These are phyloP conservation scores for Coemansia sp. DNA, from an alignment of 192 early-diverging fungal species.

Conservation along the genomic window DNA sequence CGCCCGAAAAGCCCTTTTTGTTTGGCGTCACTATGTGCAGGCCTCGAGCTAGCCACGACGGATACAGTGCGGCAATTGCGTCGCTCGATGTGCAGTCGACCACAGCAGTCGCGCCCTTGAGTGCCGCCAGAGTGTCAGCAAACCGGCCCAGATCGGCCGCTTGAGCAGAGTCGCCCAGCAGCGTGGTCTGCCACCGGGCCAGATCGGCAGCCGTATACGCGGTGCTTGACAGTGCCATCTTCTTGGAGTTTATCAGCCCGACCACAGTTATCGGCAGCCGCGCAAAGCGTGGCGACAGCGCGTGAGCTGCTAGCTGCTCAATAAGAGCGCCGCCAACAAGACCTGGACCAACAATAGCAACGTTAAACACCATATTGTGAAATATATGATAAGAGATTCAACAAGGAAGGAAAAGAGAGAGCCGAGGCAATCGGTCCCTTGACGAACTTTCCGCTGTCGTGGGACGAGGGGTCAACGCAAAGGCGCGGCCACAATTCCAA, in stretches of 20 bases:
- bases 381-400: neutral
- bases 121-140: slow-evolving; percentile 54
- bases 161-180: slow-evolving; percentile 41
- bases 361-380: slow-evolving; percentile 56
- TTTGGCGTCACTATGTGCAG: slow-evolving; percentile 94
- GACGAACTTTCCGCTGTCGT: too few species aligned
- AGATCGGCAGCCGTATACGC: slow-evolving; percentile 49
- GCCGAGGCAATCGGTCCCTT: slow-evolving; percentile 1
- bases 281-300: slow-evolving; percentile 42
- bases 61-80: slow-evolving; percentile 75
- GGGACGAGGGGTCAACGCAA: too few species aligned
- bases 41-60: slow-evolving; percentile 73
- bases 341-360: slow-evolving; percentile 93
- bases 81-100: slow-evolving; percentile 92
- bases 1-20: slow-evolving; percentile 93
- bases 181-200: slow-evolving; percentile 49
- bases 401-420: neutral
- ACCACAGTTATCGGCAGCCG: slow-evolving; percentile 63
- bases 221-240: slow-evolving; percentile 59
- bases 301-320: slow-evolving; percentile 67
- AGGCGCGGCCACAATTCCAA: neutral
- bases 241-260: slow-evolving; percentile 74
- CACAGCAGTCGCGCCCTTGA: slow-evolving; percentile 61
- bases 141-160: slow-evolving; percentile 56
- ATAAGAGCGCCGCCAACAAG: slow-evolving; percentile 91